Evolutionary conservation across 805 yeast genomes (phyloP), one percentile per base, ranked within the genome.

Genomic region (Lachancea meyersii): DNA sequence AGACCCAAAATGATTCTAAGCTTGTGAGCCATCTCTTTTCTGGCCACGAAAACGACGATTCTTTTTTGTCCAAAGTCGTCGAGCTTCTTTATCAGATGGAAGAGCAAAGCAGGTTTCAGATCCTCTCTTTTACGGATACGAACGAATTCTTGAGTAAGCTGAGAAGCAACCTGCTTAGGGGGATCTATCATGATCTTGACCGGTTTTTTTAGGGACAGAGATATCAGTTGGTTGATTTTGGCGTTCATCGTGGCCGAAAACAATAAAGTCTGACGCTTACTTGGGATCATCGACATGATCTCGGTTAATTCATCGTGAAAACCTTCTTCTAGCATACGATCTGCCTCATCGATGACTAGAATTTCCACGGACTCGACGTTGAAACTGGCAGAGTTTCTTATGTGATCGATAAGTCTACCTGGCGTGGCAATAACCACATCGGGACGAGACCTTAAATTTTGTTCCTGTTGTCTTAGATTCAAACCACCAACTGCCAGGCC

Each of bases 181-280:
- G 97, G 96, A 62, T 91, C 86, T 43, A 93, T 85, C 97, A 93
- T 87, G 48, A 93, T 78, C 60, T 96, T 75, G 11, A 91, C 96
- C 0, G 99, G 99, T 57, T 76, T 83, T 53, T 81, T 84, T 59
- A 93, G 75, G 1, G 96, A 86, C 47, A 94, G 76, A 54, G 88
- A 88, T 47, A 93, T 82, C 58, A 93, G 72, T 49, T 82, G 86
- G 56, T 88, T 87, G 53, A 93, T 88, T 56, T 80, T 83, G 22
- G 95, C 86, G 64, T 88, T 93, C 97, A 93, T 93, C 7, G 99
- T 93, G 35, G 99, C 99, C 27, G 98, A 93, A 57, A 89, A 93
- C 54, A 93, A 69, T 70, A 93, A 68, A 0, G 97, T 91, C 67
- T 93, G 99, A 63, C 97, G 80, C 66, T 86, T 86, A 39, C 80